Evolutionary conservation across 169 alveolate species (phyloP).

Genomic region (Eimeria acervulina): DNA sequence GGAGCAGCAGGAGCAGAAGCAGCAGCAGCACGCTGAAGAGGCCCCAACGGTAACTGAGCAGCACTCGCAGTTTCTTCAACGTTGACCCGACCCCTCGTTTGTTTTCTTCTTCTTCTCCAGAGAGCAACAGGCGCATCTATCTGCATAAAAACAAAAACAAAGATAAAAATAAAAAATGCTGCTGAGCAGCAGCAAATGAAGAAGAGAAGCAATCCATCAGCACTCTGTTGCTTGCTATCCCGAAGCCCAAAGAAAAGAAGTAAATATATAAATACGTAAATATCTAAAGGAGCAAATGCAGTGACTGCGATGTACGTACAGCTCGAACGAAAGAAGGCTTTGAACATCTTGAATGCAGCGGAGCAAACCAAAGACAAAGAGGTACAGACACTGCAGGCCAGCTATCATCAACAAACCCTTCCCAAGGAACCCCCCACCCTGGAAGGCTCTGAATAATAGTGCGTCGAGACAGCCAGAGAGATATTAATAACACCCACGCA

Average conservation of each 20-base stretch:
- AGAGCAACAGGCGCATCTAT: background rate
- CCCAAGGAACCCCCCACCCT: slow-evolving; percentile 29
- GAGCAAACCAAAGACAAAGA: slow-evolving; percentile 3
- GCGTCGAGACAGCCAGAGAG: slow-evolving; percentile 35
- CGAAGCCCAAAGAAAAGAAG: too few species aligned
- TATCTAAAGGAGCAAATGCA: too few species aligned
- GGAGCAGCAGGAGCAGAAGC: too few species aligned
- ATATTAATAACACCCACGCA: background rate
- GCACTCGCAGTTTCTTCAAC: too few species aligned
- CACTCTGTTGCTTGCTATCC: too few species aligned
- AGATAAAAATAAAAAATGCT: background rate
- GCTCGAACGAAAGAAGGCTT: background rate
- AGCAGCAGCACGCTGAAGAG: too few species aligned
- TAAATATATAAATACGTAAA: too few species aligned
- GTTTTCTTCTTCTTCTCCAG: background rate
- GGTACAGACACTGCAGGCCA: slow-evolving; percentile 32
- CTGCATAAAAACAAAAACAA: background rate
- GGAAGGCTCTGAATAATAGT: background rate
- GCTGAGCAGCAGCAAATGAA: too few species aligned
- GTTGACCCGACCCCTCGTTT: too few species aligned
- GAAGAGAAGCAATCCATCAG: too few species aligned
- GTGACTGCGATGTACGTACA: background rate
- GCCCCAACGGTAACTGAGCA: too few species aligned
- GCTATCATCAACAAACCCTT: slow-evolving; percentile 37
- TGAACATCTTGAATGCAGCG: background rate